Evolutionary conservation across 306 rosid species (phyloP), one percentile per base, ranked within the genome.

Genomic region (Quercus bicolor): DNA sequence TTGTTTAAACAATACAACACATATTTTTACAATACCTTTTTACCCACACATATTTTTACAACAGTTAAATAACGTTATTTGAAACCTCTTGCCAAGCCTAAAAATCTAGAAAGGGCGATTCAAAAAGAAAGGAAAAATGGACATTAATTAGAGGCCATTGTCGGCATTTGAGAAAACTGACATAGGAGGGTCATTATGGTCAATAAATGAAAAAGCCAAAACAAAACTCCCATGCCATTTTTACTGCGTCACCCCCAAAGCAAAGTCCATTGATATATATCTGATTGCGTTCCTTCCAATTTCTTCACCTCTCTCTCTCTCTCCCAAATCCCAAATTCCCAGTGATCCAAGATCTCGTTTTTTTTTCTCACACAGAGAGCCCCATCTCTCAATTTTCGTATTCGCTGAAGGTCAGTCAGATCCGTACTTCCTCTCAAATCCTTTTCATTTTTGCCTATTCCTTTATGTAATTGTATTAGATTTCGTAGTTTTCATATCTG

Each of bases 401-500:
- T 66, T 48, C 60, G 75, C 33, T 37, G 5, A 73, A 83, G 91
- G 94, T 89, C 61, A 79, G 89, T 85, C 13, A 34, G 74, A 64
- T 83, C 81, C 81, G 52, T 28, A 40, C 33, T 74, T 79, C 23
- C 21, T 72, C 37, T 15, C 29, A 37, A 14, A 12, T 15, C 62
- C 11, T 56, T 53, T 74, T 59, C 40, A 13, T 29, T 56, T 5
- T 73, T 55, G 74, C 29, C 74, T 80, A 34, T 23, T 15, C 23
- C 5, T 21, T 61, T 13, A 65, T 51, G 19, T 51, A 40, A 1
- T 24, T 6, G 62, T 55, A 56, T 0, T 69, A 2, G 13, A 26
- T 66, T 68, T 65, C 51, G 19, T 24, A 5, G 20, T 5, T 72
- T 82, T 78, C 20, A 64, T 69, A 81, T 76, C 31, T 75, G 79